phyloP scores from a whole-genome alignment of 129 eudicot species.

The Pseudognaphalium luteoalbum region DNA sequence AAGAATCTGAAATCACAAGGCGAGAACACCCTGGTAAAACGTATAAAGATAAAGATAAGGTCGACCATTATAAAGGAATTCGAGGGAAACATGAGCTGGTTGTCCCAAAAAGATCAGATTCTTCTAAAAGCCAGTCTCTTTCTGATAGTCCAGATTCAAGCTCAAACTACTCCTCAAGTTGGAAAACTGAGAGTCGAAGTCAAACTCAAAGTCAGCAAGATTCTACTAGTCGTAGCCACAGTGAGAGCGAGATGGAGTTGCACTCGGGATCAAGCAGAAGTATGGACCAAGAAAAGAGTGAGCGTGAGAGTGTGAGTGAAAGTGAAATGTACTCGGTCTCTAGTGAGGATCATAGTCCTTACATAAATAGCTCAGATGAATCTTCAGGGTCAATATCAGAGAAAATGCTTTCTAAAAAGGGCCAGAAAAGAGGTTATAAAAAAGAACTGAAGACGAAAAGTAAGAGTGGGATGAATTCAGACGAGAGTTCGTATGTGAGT shows the following conservation, averaged over 20 bases:
- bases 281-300: constrained; percentile 32
- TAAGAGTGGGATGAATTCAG: background rate
- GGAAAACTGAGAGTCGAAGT: constrained; percentile 15
- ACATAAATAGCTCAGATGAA: background rate
- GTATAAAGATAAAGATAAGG: constrained; percentile 18
- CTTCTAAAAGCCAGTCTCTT: constrained; percentile 23
- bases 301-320: constrained; percentile 17
- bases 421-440: background rate
- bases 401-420: background rate
- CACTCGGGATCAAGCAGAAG: constrained; percentile 26
- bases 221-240: constrained; percentile 33
- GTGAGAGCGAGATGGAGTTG: constrained; percentile 41
- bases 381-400: constrained; percentile 20
- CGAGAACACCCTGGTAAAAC: constrained; percentile 16
- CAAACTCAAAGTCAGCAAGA: constrained; percentile 25
- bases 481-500: background rate
- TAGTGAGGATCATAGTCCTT: background rate
- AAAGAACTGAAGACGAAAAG: background rate
- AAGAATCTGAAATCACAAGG: constrained; percentile 19
- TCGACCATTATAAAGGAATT: constrained; percentile 17
- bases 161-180: constrained; percentile 39
- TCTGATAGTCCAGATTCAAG: constrained; percentile 43
- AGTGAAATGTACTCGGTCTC: background rate
- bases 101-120: constrained; percentile 20
- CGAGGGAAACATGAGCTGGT: constrained; percentile 20